Percentiles rank a stretch among this genome's conserved stretches.
Conservation (phyloP, 805 yeast genomes). For the Zygosaccharomyces pseudorouxii region DNA sequence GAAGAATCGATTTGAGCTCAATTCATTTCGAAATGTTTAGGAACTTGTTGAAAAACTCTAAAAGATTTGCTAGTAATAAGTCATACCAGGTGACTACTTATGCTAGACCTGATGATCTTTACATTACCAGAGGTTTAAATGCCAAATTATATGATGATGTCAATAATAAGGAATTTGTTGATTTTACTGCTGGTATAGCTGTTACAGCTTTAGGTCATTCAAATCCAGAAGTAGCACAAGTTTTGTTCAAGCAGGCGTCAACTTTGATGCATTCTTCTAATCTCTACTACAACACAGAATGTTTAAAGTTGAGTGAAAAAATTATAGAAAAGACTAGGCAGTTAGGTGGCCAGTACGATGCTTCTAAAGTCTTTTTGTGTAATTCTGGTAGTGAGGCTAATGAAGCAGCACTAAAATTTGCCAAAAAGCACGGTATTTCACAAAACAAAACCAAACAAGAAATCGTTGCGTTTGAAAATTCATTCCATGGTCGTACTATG, state of each 20-base stretch:
- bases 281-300: slow-evolving; percentile 76
- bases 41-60: slow-evolving; percentile 13
- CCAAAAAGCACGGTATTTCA: slow-evolving; percentile 71
- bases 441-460: slow-evolving; percentile 57
- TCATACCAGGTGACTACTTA: slow-evolving; percentile 63
- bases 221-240: slow-evolving; percentile 65
- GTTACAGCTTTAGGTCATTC: slow-evolving; percentile 94
- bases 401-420: slow-evolving; percentile 73
- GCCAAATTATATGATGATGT: slow-evolving; percentile 70
- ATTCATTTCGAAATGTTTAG: slow-evolving; percentile 16
- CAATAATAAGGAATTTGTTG: slow-evolving; percentile 73
- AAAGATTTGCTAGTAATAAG: slow-evolving; percentile 9
- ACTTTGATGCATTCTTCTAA: slow-evolving; percentile 82
- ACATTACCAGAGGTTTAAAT: slow-evolving; percentile 77
- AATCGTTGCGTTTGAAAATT: slow-evolving; percentile 77
- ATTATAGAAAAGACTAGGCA: slow-evolving; percentile 63
- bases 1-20: background rate
- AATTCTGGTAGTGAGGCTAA: slow-evolving; percentile 79
- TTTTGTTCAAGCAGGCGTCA: slow-evolving; percentile 65
- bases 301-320: slow-evolving; percentile 70
- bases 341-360: slow-evolving; percentile 77
- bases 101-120: slow-evolving; percentile 64
- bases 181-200: slow-evolving; percentile 94
- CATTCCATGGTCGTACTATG: slow-evolving; percentile 94
- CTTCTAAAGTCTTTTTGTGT: slow-evolving; percentile 66